Evolutionary conservation across 2,329 filamentous ascomycete species (phyloP).

Genomic region (Alternaria arbusti): DNA sequence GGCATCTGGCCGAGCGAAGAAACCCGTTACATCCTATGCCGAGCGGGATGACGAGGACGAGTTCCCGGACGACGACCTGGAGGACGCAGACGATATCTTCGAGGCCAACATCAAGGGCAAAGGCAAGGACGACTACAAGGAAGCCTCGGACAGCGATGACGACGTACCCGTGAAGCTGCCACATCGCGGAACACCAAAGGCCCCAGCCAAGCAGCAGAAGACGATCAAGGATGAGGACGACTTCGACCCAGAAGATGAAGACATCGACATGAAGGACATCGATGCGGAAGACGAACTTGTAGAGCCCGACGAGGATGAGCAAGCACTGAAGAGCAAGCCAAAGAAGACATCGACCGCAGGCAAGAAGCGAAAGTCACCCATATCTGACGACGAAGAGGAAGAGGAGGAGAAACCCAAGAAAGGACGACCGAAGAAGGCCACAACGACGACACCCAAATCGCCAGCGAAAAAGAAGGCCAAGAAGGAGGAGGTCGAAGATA

Average conservation of each 20-base stretch:
- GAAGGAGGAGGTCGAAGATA: constrained; percentile 71
- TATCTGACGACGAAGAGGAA: constrained; percentile 60
- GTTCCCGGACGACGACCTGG: constrained; percentile 53
- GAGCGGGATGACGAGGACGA: constrained; percentile 70
- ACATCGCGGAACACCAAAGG: constrained; percentile 46
- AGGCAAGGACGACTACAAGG: constrained; percentile 73
- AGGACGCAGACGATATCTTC: constrained; percentile 81
- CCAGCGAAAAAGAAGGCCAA: constrained; percentile 66
- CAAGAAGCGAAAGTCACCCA: constrained; percentile 65
- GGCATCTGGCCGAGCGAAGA: constrained; percentile 50
- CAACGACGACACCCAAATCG: constrained; percentile 52
- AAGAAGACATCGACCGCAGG: constrained; percentile 43
- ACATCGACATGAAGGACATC: constrained; percentile 62
- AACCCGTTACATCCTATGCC: constrained; percentile 49
- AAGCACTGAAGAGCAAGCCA: constrained; percentile 48
- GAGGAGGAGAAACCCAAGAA: constrained; percentile 66
- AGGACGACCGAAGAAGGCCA: constrained; percentile 47
- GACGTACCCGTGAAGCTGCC: constrained; percentile 37
- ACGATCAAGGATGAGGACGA: constrained; percentile 49
- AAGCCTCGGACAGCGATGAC: constrained; percentile 49
- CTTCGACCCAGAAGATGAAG: constrained; percentile 51
- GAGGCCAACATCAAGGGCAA: constrained; percentile 72
- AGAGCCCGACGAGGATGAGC: constrained; percentile 53
- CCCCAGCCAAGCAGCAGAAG: constrained; percentile 55
- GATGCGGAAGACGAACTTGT: constrained; percentile 55